Percentiles rank a stretch among this genome's conserved stretches.
Conservation (phyloP, 2,329 filamentous ascomycete genomes). For the Colletotrichum truncatum region DNA sequence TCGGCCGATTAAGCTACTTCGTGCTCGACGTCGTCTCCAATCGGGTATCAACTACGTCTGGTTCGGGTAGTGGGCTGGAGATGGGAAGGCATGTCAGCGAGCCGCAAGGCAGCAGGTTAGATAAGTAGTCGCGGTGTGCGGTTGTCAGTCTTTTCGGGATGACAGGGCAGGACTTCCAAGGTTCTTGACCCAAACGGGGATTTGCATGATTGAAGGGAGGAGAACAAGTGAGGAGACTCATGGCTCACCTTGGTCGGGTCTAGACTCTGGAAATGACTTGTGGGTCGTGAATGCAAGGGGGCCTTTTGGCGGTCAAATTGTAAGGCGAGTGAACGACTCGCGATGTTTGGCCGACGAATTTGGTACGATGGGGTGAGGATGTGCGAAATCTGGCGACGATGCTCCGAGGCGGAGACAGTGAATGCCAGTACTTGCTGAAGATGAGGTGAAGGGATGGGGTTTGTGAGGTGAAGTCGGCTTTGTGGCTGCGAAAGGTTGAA, state of each 20-base stretch:
- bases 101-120: conserved; percentile 23
- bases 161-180: conserved; percentile 19
- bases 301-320: conserved; percentile 30
- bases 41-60: neutral
- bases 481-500: conserved; percentile 24
- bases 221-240: conserved; percentile 29
- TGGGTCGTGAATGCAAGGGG: conserved; percentile 34
- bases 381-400: neutral
- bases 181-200: conserved; percentile 13
- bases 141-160: conserved; percentile 8
- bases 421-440: no score
- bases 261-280: conserved; percentile 32
- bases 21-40: conserved; percentile 10
- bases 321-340: conserved; percentile 7
- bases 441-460: neutral
- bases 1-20: conserved; percentile 44
- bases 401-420: no score
- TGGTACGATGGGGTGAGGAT: neutral
- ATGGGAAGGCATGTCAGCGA: conserved; percentile 26
- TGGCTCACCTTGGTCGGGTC: conserved; percentile 32
- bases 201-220: conserved; percentile 32
- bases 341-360: conserved; percentile 15
- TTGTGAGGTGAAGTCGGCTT: neutral
- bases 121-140: conserved; percentile 27
- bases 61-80: conserved; percentile 22